phyloP scores from a whole-genome alignment of 805 yeast species.

The Wickerhamiella spandovensis region DNA sequence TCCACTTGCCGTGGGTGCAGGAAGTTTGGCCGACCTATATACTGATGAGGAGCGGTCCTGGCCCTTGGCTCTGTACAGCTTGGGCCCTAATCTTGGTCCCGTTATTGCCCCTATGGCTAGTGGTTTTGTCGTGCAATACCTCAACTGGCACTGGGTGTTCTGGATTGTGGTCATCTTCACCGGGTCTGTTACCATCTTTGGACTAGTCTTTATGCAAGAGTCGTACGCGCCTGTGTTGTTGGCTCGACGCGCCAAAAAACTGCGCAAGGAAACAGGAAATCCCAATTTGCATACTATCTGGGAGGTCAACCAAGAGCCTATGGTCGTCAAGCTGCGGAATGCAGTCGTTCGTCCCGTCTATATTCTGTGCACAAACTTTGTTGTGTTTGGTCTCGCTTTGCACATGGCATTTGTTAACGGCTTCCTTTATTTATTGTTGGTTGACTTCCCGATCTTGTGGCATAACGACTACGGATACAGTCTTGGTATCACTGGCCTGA shows the following conservation, averaged over 20 bases:
- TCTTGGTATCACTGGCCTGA: slow-evolving; percentile 39
- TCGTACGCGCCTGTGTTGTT: slow-evolving; percentile 47
- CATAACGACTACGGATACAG: slow-evolving; percentile 33
- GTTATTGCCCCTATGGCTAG: slow-evolving; percentile 34
- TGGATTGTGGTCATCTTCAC: slow-evolving; percentile 45
- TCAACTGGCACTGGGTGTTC: slow-evolving; percentile 52
- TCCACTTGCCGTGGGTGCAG: slow-evolving; percentile 58
- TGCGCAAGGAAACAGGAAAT: slow-evolving; percentile 45
- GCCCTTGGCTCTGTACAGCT: slow-evolving; percentile 42
- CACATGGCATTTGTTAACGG: slow-evolving; percentile 58
- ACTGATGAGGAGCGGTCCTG: slow-evolving; percentile 36
- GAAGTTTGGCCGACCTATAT: slow-evolving; percentile 50
- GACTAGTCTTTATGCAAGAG: slow-evolving; percentile 37
- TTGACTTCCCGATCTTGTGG: slow-evolving; percentile 46
- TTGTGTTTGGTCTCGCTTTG: slow-evolving; percentile 48
- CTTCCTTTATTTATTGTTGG: slow-evolving; percentile 48
- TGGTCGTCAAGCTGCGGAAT: slow-evolving; percentile 19
- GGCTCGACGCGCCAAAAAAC: slow-evolving; percentile 31
- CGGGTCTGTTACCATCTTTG: slow-evolving; percentile 33
- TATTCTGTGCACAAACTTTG: slow-evolving; percentile 43
- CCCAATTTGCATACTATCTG: slow-evolving; percentile 42
- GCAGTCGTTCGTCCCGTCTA: slow-evolving; percentile 46
- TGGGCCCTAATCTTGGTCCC: slow-evolving; percentile 53
- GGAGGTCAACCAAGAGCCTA: slow-evolving; percentile 26
- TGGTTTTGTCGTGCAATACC: slow-evolving; percentile 40